A percentile compares a stretch with the other conserved stretches of the same genome.
phyloP scores from a whole-genome alignment of 768 basidiomycete species.

The Pulveroboletus sp. region DNA sequence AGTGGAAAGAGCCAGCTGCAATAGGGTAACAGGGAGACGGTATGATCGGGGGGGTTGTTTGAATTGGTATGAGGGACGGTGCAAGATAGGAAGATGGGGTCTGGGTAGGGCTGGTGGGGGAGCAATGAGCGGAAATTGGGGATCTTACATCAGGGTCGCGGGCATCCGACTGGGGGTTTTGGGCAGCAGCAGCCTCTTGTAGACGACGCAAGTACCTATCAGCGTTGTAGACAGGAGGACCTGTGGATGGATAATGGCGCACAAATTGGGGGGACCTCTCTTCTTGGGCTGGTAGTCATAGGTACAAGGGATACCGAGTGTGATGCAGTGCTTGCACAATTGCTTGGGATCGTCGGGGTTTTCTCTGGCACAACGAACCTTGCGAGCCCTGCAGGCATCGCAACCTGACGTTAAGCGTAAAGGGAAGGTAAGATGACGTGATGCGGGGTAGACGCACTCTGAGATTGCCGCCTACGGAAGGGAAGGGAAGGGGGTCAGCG shows the following conservation, averaged over 20 bases:
- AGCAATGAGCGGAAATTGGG: slow-evolving; percentile 38
- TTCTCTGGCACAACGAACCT: slow-evolving; percentile 80
- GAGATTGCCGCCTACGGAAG: slow-evolving; percentile 69
- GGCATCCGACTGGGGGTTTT: slow-evolving; percentile 28
- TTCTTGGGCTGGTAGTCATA: slow-evolving; percentile 95
- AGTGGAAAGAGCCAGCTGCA: slow-evolving; percentile 63
- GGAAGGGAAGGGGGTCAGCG: slow-evolving; percentile 26
- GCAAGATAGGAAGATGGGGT: slow-evolving; percentile 44
- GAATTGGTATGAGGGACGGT: slow-evolving; percentile 21
- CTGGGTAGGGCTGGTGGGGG: slow-evolving; percentile 45
- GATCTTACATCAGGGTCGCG: slow-evolving; percentile 41
- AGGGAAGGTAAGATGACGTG: slow-evolving; percentile 19
- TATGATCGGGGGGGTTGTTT: slow-evolving; percentile 37
- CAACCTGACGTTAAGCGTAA: slow-evolving; percentile 51
- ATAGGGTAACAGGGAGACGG: slow-evolving; percentile 70
- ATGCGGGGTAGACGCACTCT: slow-evolving; percentile 49
- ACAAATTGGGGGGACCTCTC: slow-evolving; percentile 90
- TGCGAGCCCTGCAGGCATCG: slow-evolving; percentile 82
- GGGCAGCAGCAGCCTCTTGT: slow-evolving; percentile 58
- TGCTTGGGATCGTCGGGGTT: slow-evolving; percentile 72
- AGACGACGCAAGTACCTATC: slow-evolving; percentile 71
- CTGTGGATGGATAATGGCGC: slow-evolving; percentile 23
- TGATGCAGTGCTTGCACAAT: slow-evolving; percentile 82
- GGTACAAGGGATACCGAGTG: slow-evolving; percentile 78
- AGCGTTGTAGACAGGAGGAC: neutral